phyloP scores from a whole-genome alignment of 305 asterid species.

The Fraxinus dipetala region DNA sequence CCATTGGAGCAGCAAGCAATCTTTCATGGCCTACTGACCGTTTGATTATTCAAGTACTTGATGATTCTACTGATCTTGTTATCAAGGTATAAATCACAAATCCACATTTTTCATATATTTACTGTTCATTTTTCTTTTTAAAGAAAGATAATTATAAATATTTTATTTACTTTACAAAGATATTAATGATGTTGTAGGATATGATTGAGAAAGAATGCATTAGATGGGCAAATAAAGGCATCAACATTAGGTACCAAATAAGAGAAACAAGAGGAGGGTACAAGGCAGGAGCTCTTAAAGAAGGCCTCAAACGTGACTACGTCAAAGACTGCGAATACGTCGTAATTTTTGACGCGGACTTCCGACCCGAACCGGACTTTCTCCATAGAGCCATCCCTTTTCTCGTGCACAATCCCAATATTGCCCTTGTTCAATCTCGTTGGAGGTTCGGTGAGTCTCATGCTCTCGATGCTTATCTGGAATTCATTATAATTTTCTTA shows the following conservation, averaged over 20 bases:
- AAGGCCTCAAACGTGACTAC: constrained; percentile 64
- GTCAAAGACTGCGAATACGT: constrained; percentile 74
- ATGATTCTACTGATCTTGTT: constrained; percentile 72
- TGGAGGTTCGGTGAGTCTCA: constrained; percentile 72
- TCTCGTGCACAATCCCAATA: constrained; percentile 53
- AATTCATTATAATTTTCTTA: not conserved
- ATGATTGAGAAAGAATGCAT: constrained; percentile 83
- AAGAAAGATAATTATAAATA: too few species aligned
- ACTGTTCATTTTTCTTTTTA: not conserved
- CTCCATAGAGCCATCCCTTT: constrained; percentile 72
- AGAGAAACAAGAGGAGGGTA: constrained; percentile 74
- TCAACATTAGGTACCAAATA: constrained; percentile 62
- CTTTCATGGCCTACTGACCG: constrained; percentile 93
- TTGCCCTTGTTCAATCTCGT: constrained; percentile 84
- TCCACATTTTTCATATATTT: not conserved
- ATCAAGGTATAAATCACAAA: constrained; percentile 51
- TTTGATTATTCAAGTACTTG: constrained; percentile 88
- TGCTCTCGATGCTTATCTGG: not conserved
- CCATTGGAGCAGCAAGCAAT: constrained; percentile 87
- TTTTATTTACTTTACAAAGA: not conserved
- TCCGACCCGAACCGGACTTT: constrained; percentile 82
- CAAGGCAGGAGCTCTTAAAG: constrained; percentile 88
- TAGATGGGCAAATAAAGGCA: constrained; percentile 82
- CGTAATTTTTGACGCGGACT: constrained; percentile 84
- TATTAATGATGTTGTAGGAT: constrained; percentile 38